Evolutionary conservation across 306 rosid genomes (phyloP), one percentile per base, ranked within the genome.

Genomic region (Macrotyloma uniflorum): DNA sequence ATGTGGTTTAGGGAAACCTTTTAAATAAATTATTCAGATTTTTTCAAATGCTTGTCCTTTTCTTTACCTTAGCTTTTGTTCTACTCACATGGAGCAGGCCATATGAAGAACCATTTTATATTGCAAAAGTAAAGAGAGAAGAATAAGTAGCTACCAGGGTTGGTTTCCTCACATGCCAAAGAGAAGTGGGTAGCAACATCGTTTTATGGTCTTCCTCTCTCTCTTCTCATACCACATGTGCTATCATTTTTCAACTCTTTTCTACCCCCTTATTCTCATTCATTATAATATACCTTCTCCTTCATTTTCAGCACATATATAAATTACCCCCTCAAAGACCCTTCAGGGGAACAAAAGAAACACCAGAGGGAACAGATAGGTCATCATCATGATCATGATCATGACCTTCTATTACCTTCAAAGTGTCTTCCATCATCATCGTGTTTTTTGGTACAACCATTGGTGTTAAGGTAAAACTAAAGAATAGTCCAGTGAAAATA

Each of bases 1-100:
- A 92, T 88, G 94, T 92, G 94, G 86, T 38, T 81, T 79, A 70
- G 79, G 81, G 64, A 45, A 70, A 76, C 68, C 83, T 85, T 90
- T 80, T 82, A 57, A 67, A 76, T 79, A 79, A 86, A 85, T 23
- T 70, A 73, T 58, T 18, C 28, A 61, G 2, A 35, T 53, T 69
- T 85, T n/a, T 38, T 80, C 28, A 85, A 87, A 85, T 83, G 86
- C 81, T 67, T 68, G 91, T 88, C 88, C 82, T 84, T 88, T 88
- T 87, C 93, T 76, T 76, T 81, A 61, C 67, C 79, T 70, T 79
- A 68, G 76, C 90, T 82, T 88, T 90, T 84, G 74, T 80, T 84
- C 83, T 74, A 54, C 85, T 81, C 94, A 85, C 93, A 89, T 89
- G 93, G 85, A 30, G 76, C 80, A 83, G 78, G 47, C 72, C 82